These are phyloP conservation scores for Malassezia obtusa DNA, from an alignment of 1,284 basidiomycete species.

Conservation along the genomic window DNA sequence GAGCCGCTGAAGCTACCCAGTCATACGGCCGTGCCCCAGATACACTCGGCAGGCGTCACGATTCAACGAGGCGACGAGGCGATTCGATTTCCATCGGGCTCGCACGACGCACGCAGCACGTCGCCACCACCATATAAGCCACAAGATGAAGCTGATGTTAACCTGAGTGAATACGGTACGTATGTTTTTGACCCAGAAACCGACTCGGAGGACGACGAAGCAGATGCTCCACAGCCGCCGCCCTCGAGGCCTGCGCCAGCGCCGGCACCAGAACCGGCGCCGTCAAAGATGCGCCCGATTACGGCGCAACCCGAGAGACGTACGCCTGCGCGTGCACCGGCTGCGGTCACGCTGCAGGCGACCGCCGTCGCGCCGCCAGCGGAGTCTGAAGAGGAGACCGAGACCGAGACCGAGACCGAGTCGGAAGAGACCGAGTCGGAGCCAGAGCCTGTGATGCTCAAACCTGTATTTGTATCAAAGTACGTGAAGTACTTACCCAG, in stretches of 20 bases:
- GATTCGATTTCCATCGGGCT: not conserved
- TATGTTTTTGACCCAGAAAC: slow-evolving; percentile 4
- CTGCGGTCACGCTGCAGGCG: not conserved
- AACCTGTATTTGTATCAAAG: slow-evolving; percentile 86
- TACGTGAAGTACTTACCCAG: slow-evolving; percentile 54
- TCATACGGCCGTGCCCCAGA: slow-evolving; percentile 14
- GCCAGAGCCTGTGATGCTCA: slow-evolving; percentile 57
- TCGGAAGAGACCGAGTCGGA: slow-evolving; percentile 48
- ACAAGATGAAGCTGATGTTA: not conserved
- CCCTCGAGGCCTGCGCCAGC: slow-evolving; percentile 9
- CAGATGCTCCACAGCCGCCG: slow-evolving; percentile 1
- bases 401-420: slow-evolving; percentile 50
- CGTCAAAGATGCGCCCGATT: not conserved
- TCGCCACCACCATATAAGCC: too few species aligned
- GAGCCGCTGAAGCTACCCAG: slow-evolving; percentile 2
- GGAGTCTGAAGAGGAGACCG: slow-evolving; percentile 55
- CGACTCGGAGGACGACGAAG: slow-evolving; percentile 17
- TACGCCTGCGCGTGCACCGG: slow-evolving; percentile 22
- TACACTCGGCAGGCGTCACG: slow-evolving; percentile 13
- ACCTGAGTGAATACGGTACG: slow-evolving; percentile 11
- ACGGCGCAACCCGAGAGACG: not conserved
- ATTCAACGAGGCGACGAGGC: slow-evolving; percentile 8
- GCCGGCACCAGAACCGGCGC: slow-evolving; percentile 2
- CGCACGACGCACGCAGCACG: not conserved
- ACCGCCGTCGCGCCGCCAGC: not conserved